Evolutionary conservation across 2,329 filamentous ascomycete species (phyloP), one percentile per base, ranked within the genome.

Genomic region (Seiridium unicorne): DNA sequence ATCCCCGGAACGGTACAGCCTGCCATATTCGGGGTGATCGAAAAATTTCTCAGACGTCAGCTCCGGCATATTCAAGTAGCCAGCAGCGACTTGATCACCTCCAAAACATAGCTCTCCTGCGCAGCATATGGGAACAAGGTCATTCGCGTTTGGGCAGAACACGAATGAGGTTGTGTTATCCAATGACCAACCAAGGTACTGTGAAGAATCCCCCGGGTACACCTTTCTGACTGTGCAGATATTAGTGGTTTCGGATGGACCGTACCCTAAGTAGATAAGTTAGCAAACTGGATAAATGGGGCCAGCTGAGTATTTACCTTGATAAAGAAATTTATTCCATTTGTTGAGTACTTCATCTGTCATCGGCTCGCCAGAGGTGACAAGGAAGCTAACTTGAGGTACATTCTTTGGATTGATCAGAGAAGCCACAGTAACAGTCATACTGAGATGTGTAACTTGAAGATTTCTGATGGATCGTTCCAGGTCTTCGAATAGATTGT

Each of bases 61-160:
- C 3, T 83, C 79, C 0, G 85, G 81, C 72, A 84, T 79, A 60
- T 89, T 86, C 35, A 95, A 79, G 68, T 73, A 96, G 1, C 91
- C 92, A 44, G 83, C 80, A 47, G 86, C 88, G 4, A 97, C 86
- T 74, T 97, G 93, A 54, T 91, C 85, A 9, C 93, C 93, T 11
- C 92, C 92, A 71, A 96, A 95, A 68, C 91, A 96, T 5, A 96
- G 80, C 71, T 97, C 93, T 9, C 93, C 93, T 13, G 92, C 78
- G 63, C 86, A 89, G 3, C 92, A 92, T 5, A 84, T 72, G 0
- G 91, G 91, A 0, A 93, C 76, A 1, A 86, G 68, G 0, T 82
- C 73, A 4, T 87, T 69, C 2, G 75, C 70, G 4, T 75, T 74
- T 0, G 73, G 73, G 18, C 68, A 70, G 13, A 90, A 71, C 1